Evolutionary conservation across 129 eudicot genomes (phyloP).

Genomic region (Tagetes erecta): DNA sequence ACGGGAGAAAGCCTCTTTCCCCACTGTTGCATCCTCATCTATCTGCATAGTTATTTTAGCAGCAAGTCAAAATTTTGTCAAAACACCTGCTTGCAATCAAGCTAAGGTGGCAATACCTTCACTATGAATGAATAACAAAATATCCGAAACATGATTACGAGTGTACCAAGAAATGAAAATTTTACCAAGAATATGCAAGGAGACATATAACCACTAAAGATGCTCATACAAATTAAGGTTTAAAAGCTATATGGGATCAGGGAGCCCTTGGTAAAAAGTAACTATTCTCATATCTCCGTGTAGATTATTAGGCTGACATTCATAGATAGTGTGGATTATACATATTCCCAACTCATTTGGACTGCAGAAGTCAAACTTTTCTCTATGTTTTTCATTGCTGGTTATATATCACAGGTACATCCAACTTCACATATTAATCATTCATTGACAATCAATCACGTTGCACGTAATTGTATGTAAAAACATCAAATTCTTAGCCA

Average conservation of each 20-base stretch:
- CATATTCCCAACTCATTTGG: slow-evolving; percentile 1
- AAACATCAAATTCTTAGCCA: background rate
- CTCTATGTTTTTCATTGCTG: too few relatives aligned
- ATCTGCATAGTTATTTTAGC: slow-evolving; percentile 50
- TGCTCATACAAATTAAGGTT: slow-evolving; percentile 8
- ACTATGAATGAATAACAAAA: slow-evolving; percentile 1
- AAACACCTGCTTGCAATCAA: slow-evolving; percentile 11
- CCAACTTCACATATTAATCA: slow-evolving; percentile 11
- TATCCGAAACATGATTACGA: background rate
- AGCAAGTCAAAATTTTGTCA: slow-evolving; percentile 13
- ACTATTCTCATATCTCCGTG: background rate
- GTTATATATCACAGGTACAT: too few relatives aligned
- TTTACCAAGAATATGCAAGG: background rate
- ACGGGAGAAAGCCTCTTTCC: slow-evolving; percentile 78
- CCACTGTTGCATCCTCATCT: slow-evolving; percentile 73
- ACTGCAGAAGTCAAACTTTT: background rate
- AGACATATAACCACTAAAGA: slow-evolving; percentile 5
- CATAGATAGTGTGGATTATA: background rate
- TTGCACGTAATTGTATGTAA: background rate
- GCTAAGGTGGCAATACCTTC: slow-evolving; percentile 13
- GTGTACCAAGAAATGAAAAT: background rate
- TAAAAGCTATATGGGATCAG: background rate
- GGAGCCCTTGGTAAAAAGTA: slow-evolving; percentile 4
- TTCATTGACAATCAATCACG: background rate
- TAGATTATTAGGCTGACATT: background rate